A percentile compares a stretch with the other conserved stretches of the same genome.
phyloP scores from a whole-genome alignment of 2,329 filamentous ascomycete species.

The Arthrobotrys musiformis region DNA sequence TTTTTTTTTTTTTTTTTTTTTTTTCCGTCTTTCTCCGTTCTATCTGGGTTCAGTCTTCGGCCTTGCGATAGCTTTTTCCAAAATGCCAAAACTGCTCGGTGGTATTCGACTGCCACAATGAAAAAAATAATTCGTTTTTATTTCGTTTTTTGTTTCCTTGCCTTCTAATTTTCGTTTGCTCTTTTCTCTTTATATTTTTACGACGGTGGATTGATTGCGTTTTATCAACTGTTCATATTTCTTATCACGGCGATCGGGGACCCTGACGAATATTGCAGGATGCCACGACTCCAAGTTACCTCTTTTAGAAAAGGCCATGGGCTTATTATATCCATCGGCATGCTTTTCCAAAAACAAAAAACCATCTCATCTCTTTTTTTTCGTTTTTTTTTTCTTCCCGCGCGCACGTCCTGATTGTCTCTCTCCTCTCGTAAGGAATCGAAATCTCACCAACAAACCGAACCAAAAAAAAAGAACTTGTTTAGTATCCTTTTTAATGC shows the following conservation, averaged over 20 bases:
- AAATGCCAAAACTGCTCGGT: conserved; percentile 5
- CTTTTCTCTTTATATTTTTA: neutral
- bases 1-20: conserved; percentile 22
- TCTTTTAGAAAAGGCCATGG: neutral
- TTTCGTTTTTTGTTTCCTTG: conserved; percentile 1
- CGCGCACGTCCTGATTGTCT: neutral
- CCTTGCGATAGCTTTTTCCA: neutral
- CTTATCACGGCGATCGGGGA: neutral
- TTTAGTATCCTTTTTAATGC: conserved; percentile 13
- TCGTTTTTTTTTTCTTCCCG: too few species aligned
- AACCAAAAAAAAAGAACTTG: conserved; percentile 16
- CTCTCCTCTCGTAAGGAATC: neutral
- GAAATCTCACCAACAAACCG: neutral
- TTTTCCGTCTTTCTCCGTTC: neutral
- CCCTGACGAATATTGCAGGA: conserved; percentile 46
- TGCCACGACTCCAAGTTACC: conserved; percentile 5
- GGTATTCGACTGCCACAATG: neutral
- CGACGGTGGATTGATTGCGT: conserved; percentile 15
- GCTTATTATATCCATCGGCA: neutral
- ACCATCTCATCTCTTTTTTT: conserved; percentile 16
- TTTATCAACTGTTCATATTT: conserved; percentile 18
- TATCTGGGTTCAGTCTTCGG: conserved; percentile 5
- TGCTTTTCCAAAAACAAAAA: conserved; percentile 24
- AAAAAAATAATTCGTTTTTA: conserved; percentile 46
- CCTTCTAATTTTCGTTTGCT: neutral